Percentiles rank a stretch among this genome's conserved stretches.
Conservation (phyloP, 2,329 filamentous ascomycete genomes). For the Endothia cerciana region DNA sequence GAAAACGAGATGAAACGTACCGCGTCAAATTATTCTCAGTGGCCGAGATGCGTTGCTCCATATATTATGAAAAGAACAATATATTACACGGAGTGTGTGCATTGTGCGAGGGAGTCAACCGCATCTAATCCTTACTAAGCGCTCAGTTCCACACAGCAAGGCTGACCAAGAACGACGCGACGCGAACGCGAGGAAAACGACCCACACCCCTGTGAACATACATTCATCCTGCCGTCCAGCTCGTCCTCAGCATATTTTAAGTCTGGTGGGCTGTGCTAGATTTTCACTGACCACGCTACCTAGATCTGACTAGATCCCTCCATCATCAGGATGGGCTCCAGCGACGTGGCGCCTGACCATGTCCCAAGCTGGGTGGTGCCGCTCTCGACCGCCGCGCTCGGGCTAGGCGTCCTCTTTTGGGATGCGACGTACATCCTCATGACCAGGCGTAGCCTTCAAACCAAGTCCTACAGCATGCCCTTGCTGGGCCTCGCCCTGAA, state of each 20-base stretch:
- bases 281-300: not conserved
- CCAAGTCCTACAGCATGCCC: constrained; percentile 54
- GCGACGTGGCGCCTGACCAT: constrained; percentile 42
- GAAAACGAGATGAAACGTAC: too few species aligned
- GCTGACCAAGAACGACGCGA: not conserved
- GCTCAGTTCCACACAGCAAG: too few species aligned
- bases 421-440: constrained; percentile 51
- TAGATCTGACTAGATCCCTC: not conserved
- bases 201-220: not conserved
- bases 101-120: too few species aligned
- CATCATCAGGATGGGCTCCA: constrained; percentile 42
- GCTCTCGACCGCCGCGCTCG: constrained; percentile 41
- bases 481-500: constrained; percentile 53
- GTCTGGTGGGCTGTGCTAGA: not conserved
- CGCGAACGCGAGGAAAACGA: not conserved
- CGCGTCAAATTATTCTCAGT: too few species aligned
- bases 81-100: too few species aligned
- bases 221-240: not conserved
- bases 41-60: too few species aligned
- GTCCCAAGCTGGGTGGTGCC: constrained; percentile 43
- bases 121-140: not conserved
- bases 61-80: too few species aligned
- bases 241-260: not conserved
- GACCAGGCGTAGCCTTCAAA: constrained; percentile 48
- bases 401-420: constrained; percentile 46